phyloP scores from a whole-genome alignment of 768 basidiomycete species.

The Mycena galopus region DNA sequence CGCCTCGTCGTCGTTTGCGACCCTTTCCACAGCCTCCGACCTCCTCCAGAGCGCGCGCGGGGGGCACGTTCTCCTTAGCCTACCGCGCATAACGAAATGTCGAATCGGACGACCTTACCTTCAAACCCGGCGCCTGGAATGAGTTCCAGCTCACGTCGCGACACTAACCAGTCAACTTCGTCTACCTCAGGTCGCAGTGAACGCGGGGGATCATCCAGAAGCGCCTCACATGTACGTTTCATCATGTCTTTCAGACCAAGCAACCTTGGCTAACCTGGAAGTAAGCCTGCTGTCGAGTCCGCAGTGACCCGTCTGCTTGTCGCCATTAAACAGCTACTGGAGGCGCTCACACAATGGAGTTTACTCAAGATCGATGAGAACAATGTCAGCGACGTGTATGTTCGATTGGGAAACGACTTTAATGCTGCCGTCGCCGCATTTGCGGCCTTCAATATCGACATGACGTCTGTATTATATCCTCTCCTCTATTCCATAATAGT shows the following conservation, averaged over 20 bases:
- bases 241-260: constrained; percentile 3
- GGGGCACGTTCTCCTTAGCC: too few species aligned
- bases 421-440: constrained; percentile 94
- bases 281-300: constrained; percentile 86
- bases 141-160: constrained; percentile 58
- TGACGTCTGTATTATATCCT: constrained; percentile 75
- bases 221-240: constrained; percentile 50
- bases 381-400: constrained; percentile 97
- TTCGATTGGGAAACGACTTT: constrained; percentile 96
- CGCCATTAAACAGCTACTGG: constrained; percentile 94
- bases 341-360: constrained; percentile 90
- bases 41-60: too few species aligned
- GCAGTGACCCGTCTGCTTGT: constrained; percentile 94
- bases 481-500: constrained; percentile 22
- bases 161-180: constrained; percentile 61
- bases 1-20: too few species aligned
- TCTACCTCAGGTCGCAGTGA: constrained; percentile 61
- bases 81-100: constrained; percentile 14
- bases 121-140: constrained; percentile 21
- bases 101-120: constrained; percentile 18
- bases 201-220: constrained; percentile 55
- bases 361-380: constrained; percentile 75
- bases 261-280: constrained; percentile 24
- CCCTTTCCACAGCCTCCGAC: too few species aligned
- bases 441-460: constrained; percentile 85